A percentile compares a stretch with the other conserved stretches of the same genome.
phyloP scores from a whole-genome alignment of 2,329 filamentous ascomycete genomes.

The Hypomyces perniciosus region DNA sequence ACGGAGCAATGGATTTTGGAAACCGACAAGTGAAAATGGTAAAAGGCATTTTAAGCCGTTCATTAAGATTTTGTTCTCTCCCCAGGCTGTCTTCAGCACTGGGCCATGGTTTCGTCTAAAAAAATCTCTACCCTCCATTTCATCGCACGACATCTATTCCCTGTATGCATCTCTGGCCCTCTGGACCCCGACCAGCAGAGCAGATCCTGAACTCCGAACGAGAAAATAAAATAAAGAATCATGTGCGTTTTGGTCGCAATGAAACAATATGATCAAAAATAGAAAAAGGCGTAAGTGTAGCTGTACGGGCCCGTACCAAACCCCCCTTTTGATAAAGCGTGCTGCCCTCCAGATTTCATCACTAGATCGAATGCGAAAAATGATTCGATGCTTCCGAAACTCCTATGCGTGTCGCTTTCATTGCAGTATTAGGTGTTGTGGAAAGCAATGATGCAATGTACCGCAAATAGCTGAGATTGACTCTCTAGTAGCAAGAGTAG shows the following conservation, averaged over 20 bases:
- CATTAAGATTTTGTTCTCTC: conserved; percentile 1
- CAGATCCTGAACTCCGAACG: conserved; percentile 18
- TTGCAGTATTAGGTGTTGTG: conserved; percentile 7
- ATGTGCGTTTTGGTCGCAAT: conserved; percentile 7
- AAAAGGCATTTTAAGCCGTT: not conserved
- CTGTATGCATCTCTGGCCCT: conserved; percentile 13
- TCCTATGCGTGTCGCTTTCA: conserved; percentile 6
- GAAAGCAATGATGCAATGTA: conserved; percentile 2
- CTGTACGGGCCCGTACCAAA: not conserved
- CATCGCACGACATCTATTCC: conserved; percentile 13
- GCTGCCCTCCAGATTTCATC: not conserved
- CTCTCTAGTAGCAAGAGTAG: conserved; percentile 54
- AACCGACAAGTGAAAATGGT: no score
- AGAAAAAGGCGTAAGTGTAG: not conserved
- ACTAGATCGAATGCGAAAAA: conserved; percentile 2
- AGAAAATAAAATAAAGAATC: conserved; percentile 3
- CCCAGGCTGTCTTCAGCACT: not conserved
- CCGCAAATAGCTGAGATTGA: not conserved
- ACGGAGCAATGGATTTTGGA: no score
- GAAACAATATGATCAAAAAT: conserved; percentile 2
- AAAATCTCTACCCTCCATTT: conserved; percentile 9
- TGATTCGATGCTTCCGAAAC: conserved; percentile 6
- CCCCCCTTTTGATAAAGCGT: conserved; percentile 1
- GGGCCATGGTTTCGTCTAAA: conserved; percentile 6
- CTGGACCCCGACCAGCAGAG: conserved; percentile 11